Conservation (phyloP, 192 early-diverging fungal species). For the Globomyces pollinis-pini region DNA sequence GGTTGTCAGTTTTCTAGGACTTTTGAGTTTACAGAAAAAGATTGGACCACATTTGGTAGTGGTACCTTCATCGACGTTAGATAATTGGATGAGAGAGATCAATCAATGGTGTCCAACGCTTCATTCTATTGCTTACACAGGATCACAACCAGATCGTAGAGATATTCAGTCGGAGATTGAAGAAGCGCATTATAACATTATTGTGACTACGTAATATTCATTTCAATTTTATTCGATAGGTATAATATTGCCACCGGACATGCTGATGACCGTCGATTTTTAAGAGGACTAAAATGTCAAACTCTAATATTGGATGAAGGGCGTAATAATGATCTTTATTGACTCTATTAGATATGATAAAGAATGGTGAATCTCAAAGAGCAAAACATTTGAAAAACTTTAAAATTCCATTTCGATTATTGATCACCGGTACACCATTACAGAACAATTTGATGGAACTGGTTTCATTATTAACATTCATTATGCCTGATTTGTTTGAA, state of each 20-base stretch:
- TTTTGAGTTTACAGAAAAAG: conserved; percentile 40
- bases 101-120: conserved; percentile 35
- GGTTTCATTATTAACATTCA: conserved; percentile 68
- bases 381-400: conserved; percentile 67
- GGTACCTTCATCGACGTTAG: conserved; percentile 78
- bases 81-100: conserved; percentile 89
- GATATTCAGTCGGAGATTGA: conserved; percentile 46
- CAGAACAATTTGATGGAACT: conserved; percentile 91
- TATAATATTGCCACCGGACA: conserved; percentile 68
- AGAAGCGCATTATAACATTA: conserved; percentile 42
- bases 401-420: conserved; percentile 25
- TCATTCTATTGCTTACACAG: conserved; percentile 32
- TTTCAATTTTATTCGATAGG: too few species aligned
- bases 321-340: conserved; percentile 17
- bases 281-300: conserved; percentile 54
- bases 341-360: conserved; percentile 56
- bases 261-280: conserved; percentile 64
- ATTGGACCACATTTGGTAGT: conserved; percentile 70
- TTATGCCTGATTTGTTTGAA: conserved; percentile 73
- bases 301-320: conserved; percentile 84
- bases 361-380: conserved; percentile 72
- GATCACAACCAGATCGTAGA: conserved; percentile 30
- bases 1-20: conserved; percentile 72
- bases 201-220: conserved; percentile 83
- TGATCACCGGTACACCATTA: conserved; percentile 89